phyloP scores from a whole-genome alignment of 805 yeast species.

The Kuraishia ogatae region DNA sequence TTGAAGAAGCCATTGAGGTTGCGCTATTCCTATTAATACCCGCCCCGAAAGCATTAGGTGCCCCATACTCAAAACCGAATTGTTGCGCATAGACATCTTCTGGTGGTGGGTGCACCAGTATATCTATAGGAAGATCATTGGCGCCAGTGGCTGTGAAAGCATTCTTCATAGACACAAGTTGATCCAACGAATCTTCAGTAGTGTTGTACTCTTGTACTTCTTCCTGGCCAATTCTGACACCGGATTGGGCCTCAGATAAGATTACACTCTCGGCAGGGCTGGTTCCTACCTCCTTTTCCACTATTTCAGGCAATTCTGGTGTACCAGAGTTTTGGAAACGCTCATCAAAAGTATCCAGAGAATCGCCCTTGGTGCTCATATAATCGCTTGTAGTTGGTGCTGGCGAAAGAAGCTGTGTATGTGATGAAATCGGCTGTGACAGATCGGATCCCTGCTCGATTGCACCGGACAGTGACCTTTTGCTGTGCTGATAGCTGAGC shows the following conservation, averaged over 20 bases:
- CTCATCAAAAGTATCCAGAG: slow-evolving; percentile 2
- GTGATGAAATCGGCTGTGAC: neutral
- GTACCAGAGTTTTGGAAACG: neutral
- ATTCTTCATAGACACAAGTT: slow-evolving; percentile 17
- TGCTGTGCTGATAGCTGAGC: neutral
- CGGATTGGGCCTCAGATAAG: slow-evolving; percentile 7
- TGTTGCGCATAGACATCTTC: neutral
- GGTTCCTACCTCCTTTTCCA: neutral
- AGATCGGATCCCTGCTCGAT: neutral
- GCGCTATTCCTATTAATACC: neutral
- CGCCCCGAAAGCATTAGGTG: neutral
- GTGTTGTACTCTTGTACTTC: neutral
- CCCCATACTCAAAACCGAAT: neutral
- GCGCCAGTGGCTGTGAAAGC: slow-evolving; percentile 11
- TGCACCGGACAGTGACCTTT: neutral
- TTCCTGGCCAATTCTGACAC: neutral
- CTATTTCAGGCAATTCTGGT: neutral
- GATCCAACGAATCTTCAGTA: slow-evolving; percentile 13
- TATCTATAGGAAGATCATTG: neutral
- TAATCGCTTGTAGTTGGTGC: neutral
- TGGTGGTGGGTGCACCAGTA: slow-evolving; percentile 2
- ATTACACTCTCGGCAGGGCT: neutral
- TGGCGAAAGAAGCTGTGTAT: neutral
- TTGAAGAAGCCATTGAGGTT: neutral
- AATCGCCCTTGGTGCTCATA: neutral